phyloP scores from a whole-genome alignment of 2,329 filamentous ascomycete genomes.

The Myriosclerotinia curreyana region DNA sequence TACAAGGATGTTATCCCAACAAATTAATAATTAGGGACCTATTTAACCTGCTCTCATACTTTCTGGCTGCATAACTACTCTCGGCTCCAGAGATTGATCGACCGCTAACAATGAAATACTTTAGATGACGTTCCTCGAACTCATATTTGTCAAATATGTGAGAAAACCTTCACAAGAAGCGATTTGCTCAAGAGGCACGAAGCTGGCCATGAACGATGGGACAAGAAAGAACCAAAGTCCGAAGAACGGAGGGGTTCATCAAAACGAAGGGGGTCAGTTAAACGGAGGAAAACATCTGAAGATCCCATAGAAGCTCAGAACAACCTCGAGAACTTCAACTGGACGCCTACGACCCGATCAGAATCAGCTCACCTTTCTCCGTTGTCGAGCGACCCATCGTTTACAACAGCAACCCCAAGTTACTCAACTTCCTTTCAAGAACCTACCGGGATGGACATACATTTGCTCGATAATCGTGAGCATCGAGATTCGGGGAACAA shows the following conservation, averaged over 20 bases:
- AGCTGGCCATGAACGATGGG: constrained; percentile 32
- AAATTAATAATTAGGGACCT: too few species aligned
- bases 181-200: constrained; percentile 33
- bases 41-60: too few species aligned
- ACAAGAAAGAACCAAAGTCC: constrained; percentile 22
- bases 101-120: constrained; percentile 14
- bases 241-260: constrained; percentile 9
- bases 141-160: constrained; percentile 31
- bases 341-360: constrained; percentile 1
- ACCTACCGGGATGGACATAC: background rate
- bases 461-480: background rate
- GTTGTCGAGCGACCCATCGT: background rate
- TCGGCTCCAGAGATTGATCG: background rate
- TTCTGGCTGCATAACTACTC: too few species aligned
- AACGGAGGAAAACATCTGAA: constrained; percentile 24
- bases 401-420: background rate
- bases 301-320: background rate
- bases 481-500: background rate
- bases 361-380: constrained; percentile 16
- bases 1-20: too few species aligned
- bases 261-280: constrained; percentile 14
- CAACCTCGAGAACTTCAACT: background rate
- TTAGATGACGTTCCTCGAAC: constrained; percentile 26
- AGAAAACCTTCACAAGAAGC: constrained; percentile 33
- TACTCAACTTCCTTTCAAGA: constrained; percentile 9